Percentiles rank a stretch among this genome's conserved stretches.
Conservation (phyloP, 2,329 filamentous ascomycete genomes). For the Botrytis paeoniae region DNA sequence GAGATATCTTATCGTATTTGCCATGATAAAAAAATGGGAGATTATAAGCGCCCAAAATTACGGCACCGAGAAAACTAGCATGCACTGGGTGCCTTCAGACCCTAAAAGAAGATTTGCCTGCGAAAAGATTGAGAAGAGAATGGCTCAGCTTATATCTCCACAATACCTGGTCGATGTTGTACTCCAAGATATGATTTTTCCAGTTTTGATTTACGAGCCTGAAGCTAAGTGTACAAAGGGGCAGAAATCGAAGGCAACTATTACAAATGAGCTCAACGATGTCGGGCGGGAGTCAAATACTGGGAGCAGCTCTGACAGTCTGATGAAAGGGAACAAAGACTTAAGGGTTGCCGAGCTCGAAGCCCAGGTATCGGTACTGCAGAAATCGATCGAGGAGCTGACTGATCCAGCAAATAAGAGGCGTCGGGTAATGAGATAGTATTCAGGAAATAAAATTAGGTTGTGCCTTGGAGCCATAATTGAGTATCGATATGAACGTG, state of each 20-base stretch:
- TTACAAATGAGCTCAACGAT: background rate
- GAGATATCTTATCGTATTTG: background rate
- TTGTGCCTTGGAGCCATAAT: background rate
- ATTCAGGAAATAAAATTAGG: too few relatives aligned
- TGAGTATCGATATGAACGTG: background rate
- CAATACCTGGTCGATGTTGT: too few relatives aligned
- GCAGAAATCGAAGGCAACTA: background rate
- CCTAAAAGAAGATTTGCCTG: background rate
- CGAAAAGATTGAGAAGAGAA: background rate
- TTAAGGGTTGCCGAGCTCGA: background rate
- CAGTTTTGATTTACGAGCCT: background rate
- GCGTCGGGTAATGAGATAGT: too few relatives aligned
- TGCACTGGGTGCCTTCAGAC: fast-evolving
- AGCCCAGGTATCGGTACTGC: background rate
- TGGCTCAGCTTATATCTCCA: background rate
- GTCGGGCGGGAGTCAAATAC: background rate
- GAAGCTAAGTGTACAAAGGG: background rate
- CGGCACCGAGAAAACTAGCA: fast-evolving
- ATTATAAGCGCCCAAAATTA: background rate
- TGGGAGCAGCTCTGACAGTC: background rate
- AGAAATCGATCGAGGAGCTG: background rate
- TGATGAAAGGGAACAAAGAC: background rate
- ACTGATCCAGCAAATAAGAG: background rate
- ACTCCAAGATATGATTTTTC: background rate
- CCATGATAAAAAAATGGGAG: background rate